Evolutionary conservation across 2,329 filamentous ascomycete species (phyloP), one percentile per base, ranked within the genome.

Genomic region (Aspergillus sergii): DNA sequence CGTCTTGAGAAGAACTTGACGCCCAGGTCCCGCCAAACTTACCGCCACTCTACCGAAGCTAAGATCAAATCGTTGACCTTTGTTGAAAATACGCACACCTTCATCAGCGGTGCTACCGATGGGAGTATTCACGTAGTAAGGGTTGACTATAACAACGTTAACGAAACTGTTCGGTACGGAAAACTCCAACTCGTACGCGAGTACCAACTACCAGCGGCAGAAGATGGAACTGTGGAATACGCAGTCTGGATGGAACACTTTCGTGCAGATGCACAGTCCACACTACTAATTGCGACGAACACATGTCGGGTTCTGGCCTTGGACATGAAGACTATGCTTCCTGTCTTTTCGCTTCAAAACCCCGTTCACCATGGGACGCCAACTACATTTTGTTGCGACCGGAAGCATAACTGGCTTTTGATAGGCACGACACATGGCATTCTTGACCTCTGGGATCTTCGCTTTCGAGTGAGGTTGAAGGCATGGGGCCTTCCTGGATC

Each of bases 211-310:
- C 69, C 74, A 2, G 63, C 66, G 9, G 61, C 70, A 2, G 69
- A 76, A 23, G 73, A 75, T 56, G 74, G 72, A 2, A 65, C 71
- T 5, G 88, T 84, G 48, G 94, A 98, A 75, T 88, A 90, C 73
- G 93, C 91, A 0, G 87, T 96, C 1, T 97, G 94, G 92, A 89
- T 92, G 64, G 92, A 97, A 74, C 94, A 99, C 78, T 97, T 93
- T 78, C 92, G 92, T 66, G 85, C 89, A 53, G 93, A 97, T 58
- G 87, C 86, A 0, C 88, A 85, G 67, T 98, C 94, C n/a, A 87
- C 93, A 14, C 84, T 99, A 45, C 78, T 98, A 3, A 81, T 98
- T 34, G 92, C 92, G 0, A 99, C 96, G 0, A 97, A 93, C 73
- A 89, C 87, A 57, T 96, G 92, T 32, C 89, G 92, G 57, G 84